These are phyloP conservation scores for Paramecium biaurelia DNA, from an alignment of 73 alveolate genomes.

Conservation along the genomic window DNA sequence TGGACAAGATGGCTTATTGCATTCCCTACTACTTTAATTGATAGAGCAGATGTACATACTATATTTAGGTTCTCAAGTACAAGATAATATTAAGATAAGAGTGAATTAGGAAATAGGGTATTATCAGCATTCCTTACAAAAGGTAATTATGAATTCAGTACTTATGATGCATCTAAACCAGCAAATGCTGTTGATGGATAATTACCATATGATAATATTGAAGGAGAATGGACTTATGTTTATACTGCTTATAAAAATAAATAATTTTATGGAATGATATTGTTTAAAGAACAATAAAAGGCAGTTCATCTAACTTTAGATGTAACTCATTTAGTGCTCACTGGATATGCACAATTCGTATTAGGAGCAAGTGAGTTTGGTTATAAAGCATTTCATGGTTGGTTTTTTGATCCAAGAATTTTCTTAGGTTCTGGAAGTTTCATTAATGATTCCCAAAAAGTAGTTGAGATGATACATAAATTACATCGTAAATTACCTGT, in stretches of 20 bases:
- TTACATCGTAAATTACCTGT: conserved; percentile 22
- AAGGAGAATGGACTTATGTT: conserved; percentile 36
- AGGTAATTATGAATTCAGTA: conserved; percentile 18
- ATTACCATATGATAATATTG: neutral
- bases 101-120: conserved; percentile 14
- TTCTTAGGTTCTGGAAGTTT: conserved; percentile 9
- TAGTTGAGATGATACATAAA: neutral
- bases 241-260: neutral
- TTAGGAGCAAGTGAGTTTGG: conserved; percentile 39
- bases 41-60: conserved; percentile 25
- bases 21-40: neutral
- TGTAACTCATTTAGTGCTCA: neutral
- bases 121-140: neutral
- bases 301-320: neutral
- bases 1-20: conserved; percentile 49
- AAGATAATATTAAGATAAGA: neutral
- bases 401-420: conserved; percentile 32
- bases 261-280: neutral
- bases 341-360: conserved; percentile 8
- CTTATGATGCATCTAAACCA: conserved; percentile 3
- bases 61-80: neutral
- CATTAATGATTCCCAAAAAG: neutral
- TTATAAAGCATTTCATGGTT: conserved; percentile 5
- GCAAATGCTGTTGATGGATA: conserved; percentile 6
- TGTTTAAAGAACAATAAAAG: neutral